Conservation (phyloP, 2,329 filamentous ascomycete species). For the Coniella lustricola region DNA sequence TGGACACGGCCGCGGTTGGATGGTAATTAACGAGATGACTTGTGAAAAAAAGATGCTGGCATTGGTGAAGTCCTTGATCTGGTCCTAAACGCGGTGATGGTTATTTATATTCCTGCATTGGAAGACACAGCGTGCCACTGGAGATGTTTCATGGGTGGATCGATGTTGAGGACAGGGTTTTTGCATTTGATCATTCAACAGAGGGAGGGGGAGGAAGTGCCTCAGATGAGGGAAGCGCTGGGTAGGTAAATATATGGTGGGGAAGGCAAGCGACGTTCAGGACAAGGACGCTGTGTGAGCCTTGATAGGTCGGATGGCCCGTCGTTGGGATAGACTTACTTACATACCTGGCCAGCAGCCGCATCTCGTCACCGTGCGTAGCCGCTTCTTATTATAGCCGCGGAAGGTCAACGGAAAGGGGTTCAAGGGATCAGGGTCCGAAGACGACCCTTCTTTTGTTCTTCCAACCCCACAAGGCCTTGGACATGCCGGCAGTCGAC, state of each 20-base stretch:
- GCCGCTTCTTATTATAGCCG: slow-evolving; percentile 15
- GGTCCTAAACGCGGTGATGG: too few species aligned
- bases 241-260: not conserved
- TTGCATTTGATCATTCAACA: too few species aligned
- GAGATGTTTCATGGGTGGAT: too few species aligned
- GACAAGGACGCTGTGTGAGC: not conserved
- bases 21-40: not conserved
- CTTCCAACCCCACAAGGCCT: too few species aligned
- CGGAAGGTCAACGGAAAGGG: not conserved
- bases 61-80: too few species aligned
- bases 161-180: not conserved
- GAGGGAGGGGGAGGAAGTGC: too few species aligned
- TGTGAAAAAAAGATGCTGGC: too few species aligned
- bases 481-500: not conserved
- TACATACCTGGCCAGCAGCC: slow-evolving; percentile 16
- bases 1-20: not conserved
- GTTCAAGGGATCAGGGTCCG: not conserved
- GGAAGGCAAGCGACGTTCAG: not conserved
- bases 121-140: too few species aligned
- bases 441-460: too few species aligned
- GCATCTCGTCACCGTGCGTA: slow-evolving; percentile 14
- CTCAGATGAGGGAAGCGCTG: not conserved
- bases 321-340: slow-evolving; percentile 19
- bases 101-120: too few species aligned
- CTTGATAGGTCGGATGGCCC: slow-evolving; percentile 6